These are phyloP conservation scores for Aspergillus pseudonomiae DNA, from an alignment of 2,329 filamentous ascomycete species.

Conservation along the genomic window DNA sequence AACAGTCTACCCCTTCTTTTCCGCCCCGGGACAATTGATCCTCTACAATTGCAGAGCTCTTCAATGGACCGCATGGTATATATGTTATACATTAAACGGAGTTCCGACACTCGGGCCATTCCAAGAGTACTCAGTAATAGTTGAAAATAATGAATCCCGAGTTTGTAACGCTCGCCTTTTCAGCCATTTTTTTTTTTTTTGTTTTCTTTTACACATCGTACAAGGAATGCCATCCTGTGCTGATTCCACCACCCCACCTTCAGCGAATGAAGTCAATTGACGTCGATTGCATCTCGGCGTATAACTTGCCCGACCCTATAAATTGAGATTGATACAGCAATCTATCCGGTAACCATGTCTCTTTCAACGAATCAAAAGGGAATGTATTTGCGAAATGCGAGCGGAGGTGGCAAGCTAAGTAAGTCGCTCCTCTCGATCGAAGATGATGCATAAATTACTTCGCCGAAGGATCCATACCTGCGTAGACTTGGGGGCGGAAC, in stretches of 20 bases:
- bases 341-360: not conserved
- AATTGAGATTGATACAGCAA: not conserved
- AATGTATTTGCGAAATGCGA: not conserved
- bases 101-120: not conserved
- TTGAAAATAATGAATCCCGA: not conserved
- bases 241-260: not conserved
- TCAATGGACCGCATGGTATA: not conserved
- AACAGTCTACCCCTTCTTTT: not conserved
- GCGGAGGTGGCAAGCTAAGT: not conserved
- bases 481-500: not conserved
- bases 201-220: too few relatives aligned
- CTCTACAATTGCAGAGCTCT: not conserved
- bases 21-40: not conserved
- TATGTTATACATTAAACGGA: not conserved
- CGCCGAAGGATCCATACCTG: not conserved
- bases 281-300: not conserved
- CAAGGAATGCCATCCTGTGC: not conserved
- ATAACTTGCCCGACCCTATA: not conserved
- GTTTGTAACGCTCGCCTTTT: too few relatives aligned
- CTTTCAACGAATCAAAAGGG: not conserved
- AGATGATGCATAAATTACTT: not conserved
- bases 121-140: not conserved
- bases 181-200: too few relatives aligned
- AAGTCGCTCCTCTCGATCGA: not conserved
- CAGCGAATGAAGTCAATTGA: not conserved